Base-by-base conservation (phyloP, 805 yeast genomes). In the Kazachstania kunashirensis region DNA sequence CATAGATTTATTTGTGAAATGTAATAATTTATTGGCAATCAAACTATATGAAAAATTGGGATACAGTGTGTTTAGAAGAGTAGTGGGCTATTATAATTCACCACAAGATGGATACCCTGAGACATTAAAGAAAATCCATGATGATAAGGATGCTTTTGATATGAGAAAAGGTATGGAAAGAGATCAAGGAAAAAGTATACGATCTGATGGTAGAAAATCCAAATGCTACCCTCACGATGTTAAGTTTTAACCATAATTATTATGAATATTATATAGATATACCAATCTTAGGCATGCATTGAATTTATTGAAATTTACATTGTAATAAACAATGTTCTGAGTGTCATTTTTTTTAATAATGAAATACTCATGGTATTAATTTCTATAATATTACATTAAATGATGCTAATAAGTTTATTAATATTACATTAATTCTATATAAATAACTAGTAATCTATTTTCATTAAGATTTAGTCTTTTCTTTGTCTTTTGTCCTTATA, bases 1-100 rank as follows among this genome's bases (percentile, higher is more conserved):
- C 56, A 74, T 88, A 46, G 99, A 92, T 53, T 68, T 92, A 31
- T 92, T 86, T 59, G 98, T 92, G 29, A 80, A 86, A 48, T 85
- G 92, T 26, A 81, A 86, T 27, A 92, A 92, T 54, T 55, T 57
- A 4, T 63, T 86, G 38, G 98, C 96, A 0, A 73, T 85, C 2
- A 77, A 74, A 34, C 62, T 92, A 50, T 92, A 92, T 56, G 89
- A 84, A 53, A 80, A 82, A 47, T 57, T 92, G 38, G 97, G 96
- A 0, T 92, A 88, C 53, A 67, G 77, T 8, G 84, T 86, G 0
- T 92, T 69, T 54, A 63, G 98, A 57, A 62, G 98, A 36, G 97
- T 92, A 4, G 75, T 85, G 10, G 89, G 89, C 0, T 92, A 92
- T 53, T 92, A 92, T 55, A 84, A 86, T 10, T 50, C 65, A 5